Conservation (phyloP, 2,329 filamentous ascomycete species). For the Talaromyces sp. region DNA sequence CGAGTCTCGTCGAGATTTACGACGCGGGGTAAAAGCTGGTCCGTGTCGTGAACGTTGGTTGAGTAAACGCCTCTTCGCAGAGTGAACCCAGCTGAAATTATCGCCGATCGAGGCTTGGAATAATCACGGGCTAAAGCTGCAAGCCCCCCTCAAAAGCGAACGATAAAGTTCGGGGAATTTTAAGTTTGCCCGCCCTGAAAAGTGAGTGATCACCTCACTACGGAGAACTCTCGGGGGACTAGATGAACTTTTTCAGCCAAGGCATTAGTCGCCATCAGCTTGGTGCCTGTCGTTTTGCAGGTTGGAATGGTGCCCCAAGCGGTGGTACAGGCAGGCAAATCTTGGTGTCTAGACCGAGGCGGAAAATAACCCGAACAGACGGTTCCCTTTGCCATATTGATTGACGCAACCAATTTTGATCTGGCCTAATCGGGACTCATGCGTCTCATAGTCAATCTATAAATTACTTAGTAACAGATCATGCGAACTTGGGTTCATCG, state of each 20-base stretch:
- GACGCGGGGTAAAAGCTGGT: conserved; percentile 6
- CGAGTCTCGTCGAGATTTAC: background rate
- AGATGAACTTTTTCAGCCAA: background rate
- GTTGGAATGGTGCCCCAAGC: conserved; percentile 3
- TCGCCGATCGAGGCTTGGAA: background rate
- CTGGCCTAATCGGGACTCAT: background rate
- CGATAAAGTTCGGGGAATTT: background rate
- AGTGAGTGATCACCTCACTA: conserved; percentile 3
- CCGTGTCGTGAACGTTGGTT: background rate
- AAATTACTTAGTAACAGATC: background rate
- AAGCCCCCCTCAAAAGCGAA: background rate
- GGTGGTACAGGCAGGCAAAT: background rate
- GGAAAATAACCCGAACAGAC: background rate
- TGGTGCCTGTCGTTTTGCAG: background rate
- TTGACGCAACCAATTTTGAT: background rate
- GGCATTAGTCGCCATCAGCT: background rate
- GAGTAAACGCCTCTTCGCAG: background rate
- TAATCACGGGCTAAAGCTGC: background rate
- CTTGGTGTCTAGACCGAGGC: background rate
- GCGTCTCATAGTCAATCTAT: conserved; percentile 4
- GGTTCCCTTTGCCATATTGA: background rate
- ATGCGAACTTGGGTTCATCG: conserved; percentile 1
- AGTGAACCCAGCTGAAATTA: background rate
- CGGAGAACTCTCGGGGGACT: background rate
- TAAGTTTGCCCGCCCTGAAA: background rate